A percentile compares a stretch with the other conserved stretches of the same genome.
Conservation (phyloP, 1,139 yeast species). For the Candida glucosophila region DNA sequence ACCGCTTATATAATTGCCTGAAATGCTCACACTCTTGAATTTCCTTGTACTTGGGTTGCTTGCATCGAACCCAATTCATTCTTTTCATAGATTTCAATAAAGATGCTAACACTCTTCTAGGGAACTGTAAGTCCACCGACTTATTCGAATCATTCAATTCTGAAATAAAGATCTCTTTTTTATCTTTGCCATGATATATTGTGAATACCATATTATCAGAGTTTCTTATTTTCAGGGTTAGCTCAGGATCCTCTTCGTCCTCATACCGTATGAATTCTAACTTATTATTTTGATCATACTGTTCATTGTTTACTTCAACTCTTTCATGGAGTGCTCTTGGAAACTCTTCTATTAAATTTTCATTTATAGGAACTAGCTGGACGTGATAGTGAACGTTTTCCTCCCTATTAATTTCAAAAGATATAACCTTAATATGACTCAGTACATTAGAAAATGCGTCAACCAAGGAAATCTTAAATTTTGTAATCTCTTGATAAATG, state of each 20-base stretch:
- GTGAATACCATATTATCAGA: constrained; percentile 35
- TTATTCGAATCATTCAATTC: constrained; percentile 16
- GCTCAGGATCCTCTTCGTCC: constrained; percentile 13
- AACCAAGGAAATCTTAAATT: constrained; percentile 37
- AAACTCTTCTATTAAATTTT: constrained; percentile 28
- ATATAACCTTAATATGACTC: constrained; percentile 37
- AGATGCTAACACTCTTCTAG: constrained; percentile 64
- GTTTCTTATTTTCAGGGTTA: constrained; percentile 19
- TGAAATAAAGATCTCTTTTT: constrained; percentile 13
- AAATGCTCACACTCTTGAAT: constrained; percentile 52
- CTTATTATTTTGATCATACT: constrained; percentile 32
- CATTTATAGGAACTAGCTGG: constrained; percentile 55
- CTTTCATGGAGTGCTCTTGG: constrained; percentile 25
- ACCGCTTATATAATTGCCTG: constrained; percentile 38
- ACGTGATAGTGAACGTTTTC: constrained; percentile 57
- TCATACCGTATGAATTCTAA: constrained; percentile 31
- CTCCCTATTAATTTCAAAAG: constrained; percentile 52
- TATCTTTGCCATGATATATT: constrained; percentile 10
- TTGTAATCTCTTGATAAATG: constrained; percentile 17
- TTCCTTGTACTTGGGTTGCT: constrained; percentile 51
- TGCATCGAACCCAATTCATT: constrained; percentile 66
- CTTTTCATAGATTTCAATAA: constrained; percentile 52
- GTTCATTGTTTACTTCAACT: constrained; percentile 42
- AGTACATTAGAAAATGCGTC: constrained; percentile 30
- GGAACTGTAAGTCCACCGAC: constrained; percentile 63